Evolutionary conservation across 2,329 filamentous ascomycete genomes (phyloP).

Genomic region (Cladorrhinum sp.): DNA sequence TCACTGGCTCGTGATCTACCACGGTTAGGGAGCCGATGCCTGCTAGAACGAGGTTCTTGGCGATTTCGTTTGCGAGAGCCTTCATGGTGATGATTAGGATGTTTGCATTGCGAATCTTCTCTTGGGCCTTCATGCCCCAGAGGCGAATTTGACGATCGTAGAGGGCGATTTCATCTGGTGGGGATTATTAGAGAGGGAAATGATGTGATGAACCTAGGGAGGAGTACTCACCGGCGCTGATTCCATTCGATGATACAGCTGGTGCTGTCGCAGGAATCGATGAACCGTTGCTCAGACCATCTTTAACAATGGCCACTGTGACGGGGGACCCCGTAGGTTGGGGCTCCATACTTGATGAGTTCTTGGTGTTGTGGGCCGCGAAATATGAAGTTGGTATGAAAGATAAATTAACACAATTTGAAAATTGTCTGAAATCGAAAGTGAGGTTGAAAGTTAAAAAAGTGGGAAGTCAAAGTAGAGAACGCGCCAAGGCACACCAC

Average conservation of each 20-base stretch:
- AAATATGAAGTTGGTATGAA: no score
- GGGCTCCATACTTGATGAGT: conserved; percentile 8
- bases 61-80: conserved; percentile 87
- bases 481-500: no score
- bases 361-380: not conserved
- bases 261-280: conserved; percentile 11
- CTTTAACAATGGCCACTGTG: not conserved
- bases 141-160: conserved; percentile 97
- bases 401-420: no score
- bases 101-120: conserved; percentile 84
- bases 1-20: conserved; percentile 72
- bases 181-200: conserved; percentile 3
- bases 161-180: conserved; percentile 84
- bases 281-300: not conserved
- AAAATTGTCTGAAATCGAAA: no score
- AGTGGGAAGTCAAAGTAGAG: no score
- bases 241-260: conserved; percentile 21
- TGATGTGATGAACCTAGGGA: not conserved
- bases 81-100: conserved; percentile 86
- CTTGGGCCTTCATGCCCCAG: conserved; percentile 94
- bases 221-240: conserved; percentile 32
- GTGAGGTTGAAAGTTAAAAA: not conserved
- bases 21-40: conserved; percentile 89
- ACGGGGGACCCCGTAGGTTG: not conserved
- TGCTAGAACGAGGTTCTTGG: conserved; percentile 94